These are phyloP conservation scores for Trichoderma koningii DNA, from an alignment of 2,329 filamentous ascomycete genomes.

Conservation along the genomic window DNA sequence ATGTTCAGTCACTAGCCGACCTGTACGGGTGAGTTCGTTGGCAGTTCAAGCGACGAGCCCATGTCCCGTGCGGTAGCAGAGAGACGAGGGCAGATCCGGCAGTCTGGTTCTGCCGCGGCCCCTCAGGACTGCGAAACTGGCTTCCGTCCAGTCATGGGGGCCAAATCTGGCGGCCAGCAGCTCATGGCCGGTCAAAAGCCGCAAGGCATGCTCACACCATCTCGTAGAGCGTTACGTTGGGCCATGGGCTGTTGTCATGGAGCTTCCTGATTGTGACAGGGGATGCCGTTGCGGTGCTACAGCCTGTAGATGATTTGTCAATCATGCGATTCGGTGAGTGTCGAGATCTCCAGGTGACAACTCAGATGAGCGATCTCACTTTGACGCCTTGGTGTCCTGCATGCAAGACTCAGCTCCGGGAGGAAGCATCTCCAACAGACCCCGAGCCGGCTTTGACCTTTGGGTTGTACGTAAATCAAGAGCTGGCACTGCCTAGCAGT, in stretches of 20 bases:
- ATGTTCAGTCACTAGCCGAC: neutral
- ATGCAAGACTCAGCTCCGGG: too few relatives aligned
- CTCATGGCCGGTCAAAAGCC: slow-evolving; percentile 2
- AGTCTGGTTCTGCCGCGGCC: slow-evolving; percentile 25
- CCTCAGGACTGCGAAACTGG: neutral
- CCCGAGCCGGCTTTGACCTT: too few relatives aligned
- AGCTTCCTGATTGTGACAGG: slow-evolving; percentile 17
- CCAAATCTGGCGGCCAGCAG: slow-evolving; percentile 18
- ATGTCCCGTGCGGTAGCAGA: slow-evolving; percentile 2
- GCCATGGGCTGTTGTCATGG: neutral
- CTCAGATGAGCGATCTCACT: too few relatives aligned
- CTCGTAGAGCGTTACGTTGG: neutral
- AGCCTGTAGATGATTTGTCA: neutral
- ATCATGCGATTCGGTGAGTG: neutral
- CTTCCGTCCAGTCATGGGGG: neutral
- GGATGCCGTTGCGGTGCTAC: neutral
- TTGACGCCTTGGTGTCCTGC: neutral
- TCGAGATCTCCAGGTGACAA: neutral
- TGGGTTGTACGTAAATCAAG: too few relatives aligned
- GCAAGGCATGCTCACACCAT: neutral
- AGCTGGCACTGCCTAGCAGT: too few relatives aligned
- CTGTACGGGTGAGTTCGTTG: neutral
- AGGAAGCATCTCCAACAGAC: too few relatives aligned
- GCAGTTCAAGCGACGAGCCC: slow-evolving; percentile 6
- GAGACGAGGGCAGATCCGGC: slow-evolving; percentile 26